A percentile compares a stretch with the other conserved stretches of the same genome.
phyloP scores from a whole-genome alignment of 2,329 filamentous ascomycete genomes.

The Fusarium denticulatum region DNA sequence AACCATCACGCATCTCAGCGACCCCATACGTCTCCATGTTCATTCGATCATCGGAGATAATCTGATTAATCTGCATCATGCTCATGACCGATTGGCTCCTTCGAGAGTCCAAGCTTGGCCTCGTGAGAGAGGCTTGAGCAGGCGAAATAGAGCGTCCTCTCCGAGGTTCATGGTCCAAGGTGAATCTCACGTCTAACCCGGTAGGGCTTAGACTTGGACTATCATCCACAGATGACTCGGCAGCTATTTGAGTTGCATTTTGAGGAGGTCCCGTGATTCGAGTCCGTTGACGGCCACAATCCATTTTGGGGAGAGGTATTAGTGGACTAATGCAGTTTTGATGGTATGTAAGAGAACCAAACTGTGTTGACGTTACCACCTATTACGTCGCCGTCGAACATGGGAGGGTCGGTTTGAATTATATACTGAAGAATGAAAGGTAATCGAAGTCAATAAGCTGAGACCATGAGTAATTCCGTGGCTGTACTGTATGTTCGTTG shows the following conservation, averaged over 20 bases:
- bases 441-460: not conserved
- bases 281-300: constrained; percentile 4
- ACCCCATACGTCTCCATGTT: constrained; percentile 55
- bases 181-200: constrained; percentile 28
- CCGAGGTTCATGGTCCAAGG: not conserved
- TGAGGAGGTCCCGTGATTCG: constrained; percentile 6
- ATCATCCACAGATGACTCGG: constrained; percentile 8
- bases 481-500: not conserved
- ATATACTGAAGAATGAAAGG: not conserved
- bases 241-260: constrained; percentile 9
- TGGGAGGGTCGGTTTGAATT: not conserved
- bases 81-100: constrained; percentile 44
- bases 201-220: constrained; percentile 36
- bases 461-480: not conserved
- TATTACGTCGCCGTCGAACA: not conserved
- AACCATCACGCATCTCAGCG: constrained; percentile 56
- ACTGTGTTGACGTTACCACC: not conserved
- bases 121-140: constrained; percentile 20
- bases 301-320: constrained; percentile 8
- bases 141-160: constrained; percentile 14
- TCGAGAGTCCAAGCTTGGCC: constrained; percentile 39
- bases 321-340: not conserved
- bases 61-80: constrained; percentile 48
- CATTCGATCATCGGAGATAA: constrained; percentile 48
- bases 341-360: not conserved